Percentiles rank a stretch among this genome's conserved stretches.
phyloP scores from a whole-genome alignment of 2,329 filamentous ascomycete species.

The Talaromyces amestolkiae region DNA sequence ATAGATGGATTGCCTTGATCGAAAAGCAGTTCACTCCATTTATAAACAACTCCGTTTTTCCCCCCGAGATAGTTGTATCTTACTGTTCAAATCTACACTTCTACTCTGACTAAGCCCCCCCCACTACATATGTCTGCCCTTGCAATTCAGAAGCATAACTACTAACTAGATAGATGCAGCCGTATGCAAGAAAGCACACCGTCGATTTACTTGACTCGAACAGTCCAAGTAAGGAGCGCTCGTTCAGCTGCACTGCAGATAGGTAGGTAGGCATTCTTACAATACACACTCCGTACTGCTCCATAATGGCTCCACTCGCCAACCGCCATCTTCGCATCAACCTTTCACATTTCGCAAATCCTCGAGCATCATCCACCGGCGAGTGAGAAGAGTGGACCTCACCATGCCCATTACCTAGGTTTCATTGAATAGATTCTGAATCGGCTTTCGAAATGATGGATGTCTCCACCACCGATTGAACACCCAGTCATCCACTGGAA shows the following conservation, averaged over 20 bases:
- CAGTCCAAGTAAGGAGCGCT: neutral
- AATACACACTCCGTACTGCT: neutral
- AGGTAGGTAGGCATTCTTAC: neutral
- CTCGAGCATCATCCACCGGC: neutral
- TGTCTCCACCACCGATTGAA: neutral
- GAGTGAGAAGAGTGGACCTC: conserved; percentile 3
- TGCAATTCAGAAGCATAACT: neutral
- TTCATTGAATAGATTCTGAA: neutral
- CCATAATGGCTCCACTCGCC: neutral
- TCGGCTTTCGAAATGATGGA: neutral
- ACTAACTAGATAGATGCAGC: neutral
- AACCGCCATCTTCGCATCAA: neutral
- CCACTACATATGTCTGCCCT: neutral
- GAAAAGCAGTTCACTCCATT: neutral
- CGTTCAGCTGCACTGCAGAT: neutral
- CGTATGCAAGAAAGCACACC: conserved; percentile 4
- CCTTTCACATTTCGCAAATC: neutral
- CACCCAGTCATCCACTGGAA: neutral
- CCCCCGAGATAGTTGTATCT: neutral
- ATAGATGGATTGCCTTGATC: neutral
- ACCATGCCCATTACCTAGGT: neutral
- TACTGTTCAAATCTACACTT: neutral
- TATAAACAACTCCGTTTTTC: neutral
- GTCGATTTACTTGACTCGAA: neutral
- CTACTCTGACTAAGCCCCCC: neutral